Conservation (phyloP, 169 alveolate species). For the Eimeria acervulina region DNA sequence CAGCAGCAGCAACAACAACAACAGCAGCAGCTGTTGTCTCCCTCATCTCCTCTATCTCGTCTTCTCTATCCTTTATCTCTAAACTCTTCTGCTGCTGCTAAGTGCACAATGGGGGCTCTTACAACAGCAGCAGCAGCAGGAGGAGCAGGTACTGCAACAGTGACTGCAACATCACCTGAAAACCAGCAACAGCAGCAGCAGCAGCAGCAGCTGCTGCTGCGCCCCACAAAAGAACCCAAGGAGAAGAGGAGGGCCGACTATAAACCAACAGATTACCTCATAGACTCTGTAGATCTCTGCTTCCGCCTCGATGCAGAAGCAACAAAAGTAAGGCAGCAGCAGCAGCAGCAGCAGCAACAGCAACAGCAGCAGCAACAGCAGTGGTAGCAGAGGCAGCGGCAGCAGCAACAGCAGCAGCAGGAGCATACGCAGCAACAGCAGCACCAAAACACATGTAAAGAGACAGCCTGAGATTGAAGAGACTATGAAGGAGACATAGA, state of each 20-base stretch:
- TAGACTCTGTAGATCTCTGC: conserved; percentile 89
- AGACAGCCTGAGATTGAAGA: too few species aligned
- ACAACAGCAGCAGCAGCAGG: conserved; percentile 3
- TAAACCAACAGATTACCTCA: conserved; percentile 90
- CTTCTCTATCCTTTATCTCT: background rate
- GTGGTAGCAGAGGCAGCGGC: background rate
- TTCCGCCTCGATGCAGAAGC: conserved; percentile 89
- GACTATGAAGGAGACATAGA: too few species aligned
- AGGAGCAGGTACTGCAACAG: background rate
- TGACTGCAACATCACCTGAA: background rate
- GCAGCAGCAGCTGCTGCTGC: background rate
- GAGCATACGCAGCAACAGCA: conserved; percentile 26
- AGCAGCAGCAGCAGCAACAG: conserved; percentile 33
- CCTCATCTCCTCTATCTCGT: background rate
- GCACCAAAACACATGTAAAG: too few species aligned
- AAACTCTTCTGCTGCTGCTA: background rate
- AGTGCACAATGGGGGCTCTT: background rate
- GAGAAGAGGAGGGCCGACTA: conserved; percentile 92
- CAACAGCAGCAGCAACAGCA: conserved; percentile 11
- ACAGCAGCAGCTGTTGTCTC: background rate
- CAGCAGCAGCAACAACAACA: conserved; percentile 1
- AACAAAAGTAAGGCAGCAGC: conserved; percentile 85
- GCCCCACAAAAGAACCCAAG: conserved; percentile 72
- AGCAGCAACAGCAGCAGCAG: too few species aligned
- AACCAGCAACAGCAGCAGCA: conserved; percentile 14